A percentile compares a stretch with the other conserved stretches of the same genome.
These are phyloP conservation scores for Xerophyta viscosa DNA, from an alignment of 106 monocot species.

Conservation along the genomic window DNA sequence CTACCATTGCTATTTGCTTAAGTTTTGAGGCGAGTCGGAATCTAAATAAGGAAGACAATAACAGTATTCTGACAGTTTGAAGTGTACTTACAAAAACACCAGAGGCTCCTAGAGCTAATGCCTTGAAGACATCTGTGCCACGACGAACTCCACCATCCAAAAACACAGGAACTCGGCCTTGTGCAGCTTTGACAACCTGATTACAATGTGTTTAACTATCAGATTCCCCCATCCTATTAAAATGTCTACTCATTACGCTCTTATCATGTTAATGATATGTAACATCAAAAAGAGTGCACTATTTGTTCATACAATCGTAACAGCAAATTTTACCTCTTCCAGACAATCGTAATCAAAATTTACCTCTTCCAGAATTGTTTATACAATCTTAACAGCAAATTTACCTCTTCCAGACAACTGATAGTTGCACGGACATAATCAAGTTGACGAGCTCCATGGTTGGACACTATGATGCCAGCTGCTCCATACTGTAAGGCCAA, in stretches of 20 bases:
- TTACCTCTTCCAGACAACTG: conserved; percentile 64
- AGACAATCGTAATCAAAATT: too few relatives aligned
- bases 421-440: conserved; percentile 69
- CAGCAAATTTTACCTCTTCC: too few relatives aligned
- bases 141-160: conserved; percentile 86
- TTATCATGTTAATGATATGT: too few relatives aligned
- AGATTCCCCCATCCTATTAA: too few relatives aligned
- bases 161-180: conserved; percentile 64
- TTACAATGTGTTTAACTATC: background rate
- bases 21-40: too few relatives aligned
- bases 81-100: conserved; percentile 78
- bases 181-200: conserved; percentile 63
- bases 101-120: conserved; percentile 82
- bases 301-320: too few relatives aligned
- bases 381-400: background rate
- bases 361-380: too few relatives aligned
- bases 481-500: conserved; percentile 51
- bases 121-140: conserved; percentile 93
- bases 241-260: too few relatives aligned
- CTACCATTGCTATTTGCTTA: too few relatives aligned
- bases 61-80: too few relatives aligned
- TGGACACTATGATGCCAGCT: conserved; percentile 70
- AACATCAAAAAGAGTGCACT: too few relatives aligned
- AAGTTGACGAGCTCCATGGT: conserved; percentile 82
- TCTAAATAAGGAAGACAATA: too few relatives aligned